Evolutionary conservation across 352 stramenopile genomes (phyloP), one percentile per base, ranked within the genome.

Genomic region (Bremia lactucae): DNA sequence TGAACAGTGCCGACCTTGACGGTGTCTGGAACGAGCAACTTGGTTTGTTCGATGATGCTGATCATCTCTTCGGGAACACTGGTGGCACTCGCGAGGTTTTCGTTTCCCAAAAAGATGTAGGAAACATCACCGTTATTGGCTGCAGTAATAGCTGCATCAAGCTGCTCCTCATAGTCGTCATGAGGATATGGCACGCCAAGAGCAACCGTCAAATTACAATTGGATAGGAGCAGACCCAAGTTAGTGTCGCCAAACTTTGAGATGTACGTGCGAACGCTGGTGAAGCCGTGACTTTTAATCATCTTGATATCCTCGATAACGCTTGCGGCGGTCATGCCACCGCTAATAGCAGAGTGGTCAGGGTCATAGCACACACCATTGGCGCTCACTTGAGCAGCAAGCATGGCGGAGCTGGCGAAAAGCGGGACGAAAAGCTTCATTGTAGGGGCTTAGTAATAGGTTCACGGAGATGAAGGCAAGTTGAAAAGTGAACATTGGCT

Each of bases 1-100:
- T 85, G 72, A 14, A 84, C 72, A 4, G 72, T 83, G 19, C 72
- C 72, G 38, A 84, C 72, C 39, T 73, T 72, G 21, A 87, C 72
- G 20, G 49, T 52, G 6, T 41, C 25, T 0, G 62, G 59, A 4
- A 77, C 59, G n/a, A 54, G 39, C 0, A 36, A 19, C 55, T 81
- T 81, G 50, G 81, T 62, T 1, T 28, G 31, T 13, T 50, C 48
- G 25, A 85, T 81, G 20, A 60, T 29, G 2, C 25, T 15, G 44
- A 64, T 59, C 49, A 78, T 65, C 0, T 59, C 55, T 2, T 15
- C 5, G 0, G 66, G 64, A 13, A 78, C 66, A 0, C 6, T 46
- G 19, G 6, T 33, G 7, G 46, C 26, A 20, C 25, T 33, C 2
- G 47, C 62, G 29, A 81, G 49, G 41, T 85, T 83, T 37, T 85